phyloP scores from a whole-genome alignment of 306 rosid species.

The Erythrophleum fordii region DNA sequence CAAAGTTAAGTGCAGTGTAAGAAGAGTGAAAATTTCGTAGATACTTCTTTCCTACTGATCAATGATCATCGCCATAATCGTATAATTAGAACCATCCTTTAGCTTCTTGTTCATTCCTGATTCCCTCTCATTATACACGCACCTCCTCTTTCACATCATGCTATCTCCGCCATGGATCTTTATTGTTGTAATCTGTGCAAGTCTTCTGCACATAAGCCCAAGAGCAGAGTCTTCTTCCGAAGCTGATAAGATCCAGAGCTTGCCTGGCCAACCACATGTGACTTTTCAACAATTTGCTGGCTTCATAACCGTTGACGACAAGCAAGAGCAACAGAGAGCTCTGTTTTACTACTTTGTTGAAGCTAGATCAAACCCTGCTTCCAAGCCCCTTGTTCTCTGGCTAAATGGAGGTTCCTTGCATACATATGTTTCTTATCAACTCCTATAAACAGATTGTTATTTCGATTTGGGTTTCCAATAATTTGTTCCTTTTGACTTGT shows the following conservation, averaged over 20 bases:
- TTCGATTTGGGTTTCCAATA: not conserved
- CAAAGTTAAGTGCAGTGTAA: no score
- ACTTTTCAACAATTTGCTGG: slow-evolving; percentile 50
- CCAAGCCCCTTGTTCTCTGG: not conserved
- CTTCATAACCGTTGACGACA: slow-evolving; percentile 40
- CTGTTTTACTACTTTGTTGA: not conserved
- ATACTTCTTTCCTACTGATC: no score
- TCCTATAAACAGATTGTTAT: not conserved
- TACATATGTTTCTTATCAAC: no score
- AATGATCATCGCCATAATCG: no score
- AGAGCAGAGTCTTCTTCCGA: slow-evolving; percentile 18
- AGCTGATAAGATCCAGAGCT: slow-evolving; percentile 31
- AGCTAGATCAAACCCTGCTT: not conserved
- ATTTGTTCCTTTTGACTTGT: not conserved
- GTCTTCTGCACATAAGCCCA: slow-evolving; percentile 25
- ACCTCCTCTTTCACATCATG: not conserved
- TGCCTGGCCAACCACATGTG: slow-evolving; percentile 55
- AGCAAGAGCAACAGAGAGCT: not conserved
- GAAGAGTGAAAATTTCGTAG: no score
- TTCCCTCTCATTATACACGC: no score
- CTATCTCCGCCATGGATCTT: slow-evolving; percentile 24
- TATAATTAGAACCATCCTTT: no score
- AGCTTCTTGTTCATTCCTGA: not conserved
- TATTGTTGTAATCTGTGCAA: slow-evolving; percentile 1
- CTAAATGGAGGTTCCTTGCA: no score